These are phyloP conservation scores for Auricularia sp. DNA, from an alignment of 768 basidiomycete genomes.

Conservation along the genomic window DNA sequence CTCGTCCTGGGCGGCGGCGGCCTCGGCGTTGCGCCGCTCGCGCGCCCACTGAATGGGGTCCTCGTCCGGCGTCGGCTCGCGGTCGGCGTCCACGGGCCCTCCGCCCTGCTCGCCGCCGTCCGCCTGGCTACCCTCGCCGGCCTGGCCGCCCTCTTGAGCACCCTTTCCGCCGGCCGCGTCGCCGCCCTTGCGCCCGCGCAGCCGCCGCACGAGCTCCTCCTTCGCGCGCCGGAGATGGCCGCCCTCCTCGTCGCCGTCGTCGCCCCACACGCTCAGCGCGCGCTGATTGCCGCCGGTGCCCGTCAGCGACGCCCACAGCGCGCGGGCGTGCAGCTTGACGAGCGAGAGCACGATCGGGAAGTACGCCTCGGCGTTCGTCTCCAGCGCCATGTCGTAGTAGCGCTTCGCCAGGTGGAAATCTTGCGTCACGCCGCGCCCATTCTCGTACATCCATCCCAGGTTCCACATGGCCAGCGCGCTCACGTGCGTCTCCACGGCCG, in stretches of 20 bases:
- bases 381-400: constrained; percentile 83
- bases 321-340: constrained; percentile 68
- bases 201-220: constrained; percentile 61
- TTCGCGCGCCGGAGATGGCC: constrained; percentile 81
- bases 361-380: constrained; percentile 83
- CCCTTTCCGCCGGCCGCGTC: constrained; percentile 2
- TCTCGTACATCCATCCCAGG: constrained; percentile 98
- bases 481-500: constrained; percentile 83
- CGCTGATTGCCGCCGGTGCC: constrained; percentile 56
- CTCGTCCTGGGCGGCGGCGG: constrained; percentile 59
- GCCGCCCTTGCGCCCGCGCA: constrained; percentile 19
- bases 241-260: constrained; percentile 43
- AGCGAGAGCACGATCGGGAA: constrained; percentile 79
- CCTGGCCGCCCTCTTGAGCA: constrained; percentile 3
- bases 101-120: constrained; percentile 42
- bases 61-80: not conserved
- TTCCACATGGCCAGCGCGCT: constrained; percentile 98
- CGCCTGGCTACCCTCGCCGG: not conserved
- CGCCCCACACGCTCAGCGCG: constrained; percentile 29
- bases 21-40: constrained; percentile 56
- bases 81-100: constrained; percentile 57
- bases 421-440: constrained; percentile 83
- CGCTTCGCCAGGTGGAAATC: constrained; percentile 96
- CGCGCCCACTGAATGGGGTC: constrained; percentile 54
- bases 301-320: constrained; percentile 71